Evolutionary conservation across 257 asterid species (phyloP).

Genomic region (Solanum dulcamara): DNA sequence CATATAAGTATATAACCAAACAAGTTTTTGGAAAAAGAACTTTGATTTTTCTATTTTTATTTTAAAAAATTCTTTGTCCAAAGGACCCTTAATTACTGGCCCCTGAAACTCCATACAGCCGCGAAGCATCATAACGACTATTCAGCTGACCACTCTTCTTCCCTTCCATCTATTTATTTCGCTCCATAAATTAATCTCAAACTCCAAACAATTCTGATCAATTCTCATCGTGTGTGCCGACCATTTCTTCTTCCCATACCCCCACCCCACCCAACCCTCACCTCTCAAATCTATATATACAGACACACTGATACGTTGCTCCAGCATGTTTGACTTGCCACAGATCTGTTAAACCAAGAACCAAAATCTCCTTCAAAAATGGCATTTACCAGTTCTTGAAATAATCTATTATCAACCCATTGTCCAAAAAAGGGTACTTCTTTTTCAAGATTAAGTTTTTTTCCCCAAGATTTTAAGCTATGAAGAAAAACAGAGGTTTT

Average conservation of each 20-base stretch:
- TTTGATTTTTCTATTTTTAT: no score
- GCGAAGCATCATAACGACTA: conserved; percentile 3
- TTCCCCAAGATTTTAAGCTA: neutral
- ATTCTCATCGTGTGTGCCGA: conserved; percentile 3
- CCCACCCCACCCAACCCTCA: neutral
- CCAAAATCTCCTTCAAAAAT: neutral
- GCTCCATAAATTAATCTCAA: neutral
- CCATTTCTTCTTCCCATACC: neutral
- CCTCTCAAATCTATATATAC: neutral
- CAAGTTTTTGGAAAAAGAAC: neutral
- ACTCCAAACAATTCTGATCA: neutral
- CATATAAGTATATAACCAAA: neutral
- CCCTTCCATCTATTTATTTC: neutral
- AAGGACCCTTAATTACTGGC: conserved; percentile 3
- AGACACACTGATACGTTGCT: neutral
- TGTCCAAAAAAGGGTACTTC: neutral
- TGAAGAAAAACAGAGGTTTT: conserved; percentile 39
- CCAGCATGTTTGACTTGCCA: neutral
- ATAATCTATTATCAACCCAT: neutral
- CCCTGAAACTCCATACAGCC: conserved; percentile 16
- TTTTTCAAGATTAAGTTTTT: no score
- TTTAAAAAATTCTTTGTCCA: neutral
- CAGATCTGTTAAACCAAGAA: neutral
- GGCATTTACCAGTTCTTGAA: neutral
- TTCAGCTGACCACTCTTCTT: conserved; percentile 4